Evolutionary conservation across 495 filamentous ascomycete species (phyloP), one percentile per base, ranked within the genome.

Genomic region (Aspergillus olivimuriae): DNA sequence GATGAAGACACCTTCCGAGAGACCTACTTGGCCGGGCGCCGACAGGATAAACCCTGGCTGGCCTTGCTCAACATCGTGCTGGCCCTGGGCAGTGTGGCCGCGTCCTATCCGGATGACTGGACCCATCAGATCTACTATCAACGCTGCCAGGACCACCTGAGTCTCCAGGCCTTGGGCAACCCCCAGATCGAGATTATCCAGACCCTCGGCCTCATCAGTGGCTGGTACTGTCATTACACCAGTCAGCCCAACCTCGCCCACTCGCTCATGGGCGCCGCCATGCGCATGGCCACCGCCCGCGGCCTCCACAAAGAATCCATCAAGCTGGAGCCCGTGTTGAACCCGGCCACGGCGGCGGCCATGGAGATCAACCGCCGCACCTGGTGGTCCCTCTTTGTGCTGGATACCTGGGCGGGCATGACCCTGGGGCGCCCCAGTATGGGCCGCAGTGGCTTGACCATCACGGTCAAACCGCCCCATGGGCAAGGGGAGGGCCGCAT

Each of bases 341-440:
- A 11, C 24, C 24, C 24, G 24, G 24, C 24, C 11, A 11, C 24
- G 6, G 6, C 11, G 5, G 24, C 24, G 24, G 24, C 24, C 6
- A 28, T 28, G 24, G 24, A 28, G 5, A 28, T 28, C 24, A 28
- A 82, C 47, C 61, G 84, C 31, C 68, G 84, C 24, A 82, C 83
- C 19, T 89, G 84, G 84, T 89, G 84, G 84, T 82, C 75, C 39
- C 61, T 87, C 38, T 83, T 83, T 65, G 84, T 80, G 63, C 72
- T 88, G 41, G 84, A 88, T 61, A 83, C 84, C 1, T 88, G 84
- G 82, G 82, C 77, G 4, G 75, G 73, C 10, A 84, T 81, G 24
- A 87, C 83, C n/a, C 75, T 84, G 38, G 84, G 84, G 11, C 72
- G 84, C 23, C 84, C 83, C 2, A 84, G 80, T 10, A 75, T 88